Conservation (phyloP, 371 early-diverging fungal species). For the Mortierella sp. region DNA sequence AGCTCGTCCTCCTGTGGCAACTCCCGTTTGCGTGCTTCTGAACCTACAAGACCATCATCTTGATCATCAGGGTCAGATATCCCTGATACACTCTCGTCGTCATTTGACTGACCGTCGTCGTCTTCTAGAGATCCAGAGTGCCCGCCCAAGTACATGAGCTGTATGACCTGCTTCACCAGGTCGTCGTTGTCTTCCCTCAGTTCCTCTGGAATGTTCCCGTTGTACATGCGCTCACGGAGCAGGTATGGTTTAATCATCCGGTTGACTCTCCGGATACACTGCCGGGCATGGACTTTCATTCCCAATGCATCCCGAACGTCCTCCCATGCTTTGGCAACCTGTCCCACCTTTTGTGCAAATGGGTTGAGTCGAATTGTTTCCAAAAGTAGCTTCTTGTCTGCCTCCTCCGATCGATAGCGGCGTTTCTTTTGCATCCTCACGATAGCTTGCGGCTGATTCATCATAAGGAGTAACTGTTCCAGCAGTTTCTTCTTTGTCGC, state of each 20-base stretch:
- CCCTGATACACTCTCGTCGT: conserved; percentile 31
- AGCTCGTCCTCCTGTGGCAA: conserved; percentile 9
- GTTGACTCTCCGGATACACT: conserved; percentile 49
- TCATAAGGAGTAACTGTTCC: conserved; percentile 48
- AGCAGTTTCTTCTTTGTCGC: conserved; percentile 34
- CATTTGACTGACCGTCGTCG: conserved; percentile 35
- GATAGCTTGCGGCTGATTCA: conserved; percentile 52
- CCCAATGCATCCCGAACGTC: conserved; percentile 43
- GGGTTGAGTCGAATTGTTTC: conserved; percentile 49
- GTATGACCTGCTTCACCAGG: conserved; percentile 50
- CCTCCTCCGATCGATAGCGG: conserved; percentile 50
- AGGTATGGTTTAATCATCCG: conserved; percentile 49
- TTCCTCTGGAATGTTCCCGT: conserved; percentile 45
- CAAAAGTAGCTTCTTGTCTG: conserved; percentile 29
- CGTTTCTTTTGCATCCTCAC: conserved; percentile 51
- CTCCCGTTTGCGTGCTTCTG: not conserved
- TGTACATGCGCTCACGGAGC: conserved; percentile 48
- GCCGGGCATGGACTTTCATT: conserved; percentile 52
- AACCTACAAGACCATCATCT: conserved; percentile 2
- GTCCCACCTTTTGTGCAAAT: conserved; percentile 50
- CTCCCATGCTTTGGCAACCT: conserved; percentile 52
- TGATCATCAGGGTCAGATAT: conserved; percentile 34
- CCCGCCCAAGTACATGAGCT: conserved; percentile 38
- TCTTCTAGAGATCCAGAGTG: conserved; percentile 28
- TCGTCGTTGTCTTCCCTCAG: conserved; percentile 47